Evolutionary conservation across 805 yeast genomes (phyloP), one percentile per base, ranked within the genome.

Genomic region (Suhomyces sp.): DNA sequence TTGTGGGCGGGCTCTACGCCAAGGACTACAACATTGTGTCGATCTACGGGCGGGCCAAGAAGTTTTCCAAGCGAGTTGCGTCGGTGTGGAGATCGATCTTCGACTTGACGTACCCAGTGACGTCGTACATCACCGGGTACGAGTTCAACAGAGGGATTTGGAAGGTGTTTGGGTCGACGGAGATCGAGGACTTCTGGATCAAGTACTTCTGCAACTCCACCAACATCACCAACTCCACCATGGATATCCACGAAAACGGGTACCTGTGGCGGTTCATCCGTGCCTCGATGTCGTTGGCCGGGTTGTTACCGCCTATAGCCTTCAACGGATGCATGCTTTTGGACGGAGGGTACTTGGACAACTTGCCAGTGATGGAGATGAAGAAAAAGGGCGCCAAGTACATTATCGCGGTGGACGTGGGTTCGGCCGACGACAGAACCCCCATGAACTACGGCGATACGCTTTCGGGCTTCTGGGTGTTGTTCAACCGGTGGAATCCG

Each of bases 131-230:
- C 9, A 94, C 99, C 1, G 99, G 99, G 0, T 97, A 94, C 69
- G 98, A 91, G 68, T 93, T 93, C 70, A 93, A 93, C 68, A 78
- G 98, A 59, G 98, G 99, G 48, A 83, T 93, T n/a, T 94, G 97
- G 97, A 93, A 94, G 68, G 83, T 90, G 0, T 88, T 93, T 72
- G 97, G 98, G 0, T 93, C 90, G 57, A 81, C 86, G 12, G 85
- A 97, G 62, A 90, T 93, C 58, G 99, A 93, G 66, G 99, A 93
- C 66, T 93, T 93, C 67, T 93, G 99, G 99, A 79, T 93, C 55
- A 85, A 81, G 56, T 93, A 82, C 67, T 93, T 83, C 65, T 85
- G 94, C 63, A 93, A 94, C 65, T 90, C 98, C 1, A 93, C 99
- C 13, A 93, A 93, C 65, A 90, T 93, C 50, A 94, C 99, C 2